Conservation (phyloP, 169 alveolate genomes). For the Theileria annulata region DNA sequence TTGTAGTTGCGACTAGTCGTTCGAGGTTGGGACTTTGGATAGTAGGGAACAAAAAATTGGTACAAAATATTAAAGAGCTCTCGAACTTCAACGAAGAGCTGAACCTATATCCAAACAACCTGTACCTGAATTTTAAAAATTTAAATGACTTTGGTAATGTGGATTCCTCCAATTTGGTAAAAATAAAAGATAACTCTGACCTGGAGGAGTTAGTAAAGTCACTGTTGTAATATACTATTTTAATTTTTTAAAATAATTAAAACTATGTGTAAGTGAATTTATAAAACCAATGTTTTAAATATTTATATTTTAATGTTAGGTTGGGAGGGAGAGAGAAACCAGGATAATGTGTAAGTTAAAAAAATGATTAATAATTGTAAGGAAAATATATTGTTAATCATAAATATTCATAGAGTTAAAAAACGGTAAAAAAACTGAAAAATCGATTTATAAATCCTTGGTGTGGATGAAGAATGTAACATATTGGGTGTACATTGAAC, state of each 20-base stretch:
- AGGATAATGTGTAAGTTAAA: neutral
- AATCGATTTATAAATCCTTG: neutral
- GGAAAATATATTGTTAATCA: neutral
- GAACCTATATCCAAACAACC: slow-evolving; percentile 9
- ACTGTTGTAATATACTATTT: neutral
- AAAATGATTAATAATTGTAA: neutral
- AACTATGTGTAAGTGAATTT: neutral
- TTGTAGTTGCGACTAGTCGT: slow-evolving; percentile 92
- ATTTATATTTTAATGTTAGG: neutral
- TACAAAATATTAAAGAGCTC: slow-evolving; percentile 57
- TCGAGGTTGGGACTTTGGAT: slow-evolving; percentile 90
- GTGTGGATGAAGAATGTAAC: neutral
- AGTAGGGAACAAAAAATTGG: slow-evolving; percentile 74
- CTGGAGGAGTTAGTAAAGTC: slow-evolving; percentile 7
- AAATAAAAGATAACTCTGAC: neutral
- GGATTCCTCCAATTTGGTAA: neutral
- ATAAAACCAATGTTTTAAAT: neutral
- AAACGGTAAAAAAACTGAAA: no score
- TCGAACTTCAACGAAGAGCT: slow-evolving; percentile 24
- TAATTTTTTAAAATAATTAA: no score
- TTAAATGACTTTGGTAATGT: neutral
- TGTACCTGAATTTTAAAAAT: slow-evolving; percentile 11
- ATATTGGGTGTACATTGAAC: slow-evolving; percentile 12
- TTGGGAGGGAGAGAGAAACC: neutral
- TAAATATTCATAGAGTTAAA: neutral